Evolutionary conservation across 2,329 filamentous ascomycete species (phyloP).

Genomic region (Chalara sp.): DNA sequence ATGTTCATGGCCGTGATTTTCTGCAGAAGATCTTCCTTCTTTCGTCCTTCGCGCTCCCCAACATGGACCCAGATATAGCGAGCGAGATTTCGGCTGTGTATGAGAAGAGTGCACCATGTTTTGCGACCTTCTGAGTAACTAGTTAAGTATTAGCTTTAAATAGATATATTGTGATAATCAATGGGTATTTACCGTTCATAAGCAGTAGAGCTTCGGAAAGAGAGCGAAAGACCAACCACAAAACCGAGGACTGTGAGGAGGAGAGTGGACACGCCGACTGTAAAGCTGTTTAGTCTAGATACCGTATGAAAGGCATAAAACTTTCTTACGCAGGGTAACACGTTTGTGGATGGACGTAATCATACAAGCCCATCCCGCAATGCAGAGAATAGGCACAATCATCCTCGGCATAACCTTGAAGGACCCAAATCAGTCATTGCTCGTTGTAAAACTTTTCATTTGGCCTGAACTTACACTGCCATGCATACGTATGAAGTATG

Average conservation of each 20-base stretch:
- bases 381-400: slow-evolving; percentile 59
- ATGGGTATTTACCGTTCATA: slow-evolving; percentile 50
- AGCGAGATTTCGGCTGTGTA: slow-evolving; percentile 60
- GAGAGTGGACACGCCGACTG: slow-evolving; percentile 54
- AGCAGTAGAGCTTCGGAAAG: slow-evolving; percentile 69
- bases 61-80: slow-evolving; percentile 80
- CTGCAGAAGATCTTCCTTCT: slow-evolving; percentile 60
- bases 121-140: slow-evolving; percentile 55
- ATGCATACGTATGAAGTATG: slow-evolving; percentile 69
- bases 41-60: slow-evolving; percentile 47
- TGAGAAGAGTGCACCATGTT: slow-evolving; percentile 53
- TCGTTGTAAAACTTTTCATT: too few relatives aligned
- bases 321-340: slow-evolving; percentile 9
- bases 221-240: slow-evolving; percentile 71
- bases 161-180: too few relatives aligned
- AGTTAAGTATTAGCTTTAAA: too few relatives aligned
- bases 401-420: slow-evolving; percentile 47
- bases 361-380: slow-evolving; percentile 57
- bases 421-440: too few relatives aligned
- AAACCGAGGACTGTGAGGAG: slow-evolving; percentile 75
- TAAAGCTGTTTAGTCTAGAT: neutral
- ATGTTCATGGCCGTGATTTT: slow-evolving; percentile 67
- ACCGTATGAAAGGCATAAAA: slow-evolving; percentile 30
- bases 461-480: slow-evolving; percentile 52
- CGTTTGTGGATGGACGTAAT: slow-evolving; percentile 7